Evolutionary conservation across 2,329 filamentous ascomycete species (phyloP).

Genomic region (Xylariaceae sp.): DNA sequence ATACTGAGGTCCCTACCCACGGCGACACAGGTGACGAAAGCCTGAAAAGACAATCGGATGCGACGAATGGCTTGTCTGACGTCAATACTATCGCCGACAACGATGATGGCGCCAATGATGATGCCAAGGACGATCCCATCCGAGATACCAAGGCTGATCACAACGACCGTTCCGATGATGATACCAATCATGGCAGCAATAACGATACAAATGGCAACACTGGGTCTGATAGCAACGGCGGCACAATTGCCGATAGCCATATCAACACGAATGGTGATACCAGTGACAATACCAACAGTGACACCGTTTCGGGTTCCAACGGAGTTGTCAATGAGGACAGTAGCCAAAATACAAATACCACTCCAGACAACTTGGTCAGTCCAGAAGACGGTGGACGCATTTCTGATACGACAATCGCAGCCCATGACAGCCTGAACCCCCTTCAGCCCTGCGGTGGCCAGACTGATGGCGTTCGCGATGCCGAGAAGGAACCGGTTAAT

Average conservation of each 20-base stretch:
- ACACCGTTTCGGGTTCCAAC: neutral
- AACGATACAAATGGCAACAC: neutral
- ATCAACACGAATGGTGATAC: neutral
- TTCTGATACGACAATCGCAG: constrained; percentile 23
- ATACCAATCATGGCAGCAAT: neutral
- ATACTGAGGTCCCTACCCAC: neutral
- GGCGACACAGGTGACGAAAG: no score
- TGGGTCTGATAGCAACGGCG: neutral
- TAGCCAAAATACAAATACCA: neutral
- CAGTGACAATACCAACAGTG: neutral
- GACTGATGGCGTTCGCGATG: constrained; percentile 19
- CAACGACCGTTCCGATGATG: neutral
- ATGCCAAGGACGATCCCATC: neutral
- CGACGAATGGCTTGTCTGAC: neutral
- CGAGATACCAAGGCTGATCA: neutral
- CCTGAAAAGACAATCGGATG: neutral
- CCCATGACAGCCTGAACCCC: constrained; percentile 10
- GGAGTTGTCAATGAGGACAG: no score
- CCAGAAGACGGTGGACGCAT: neutral
- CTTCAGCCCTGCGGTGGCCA: constrained; percentile 22
- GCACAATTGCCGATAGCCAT: no score
- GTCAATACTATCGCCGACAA: neutral
- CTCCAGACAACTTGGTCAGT: neutral
- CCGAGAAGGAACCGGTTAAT: constrained; percentile 23
- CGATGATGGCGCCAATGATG: neutral